These are phyloP conservation scores for Phytophthora syringae DNA, from an alignment of 352 stramenopile genomes.

Conservation along the genomic window DNA sequence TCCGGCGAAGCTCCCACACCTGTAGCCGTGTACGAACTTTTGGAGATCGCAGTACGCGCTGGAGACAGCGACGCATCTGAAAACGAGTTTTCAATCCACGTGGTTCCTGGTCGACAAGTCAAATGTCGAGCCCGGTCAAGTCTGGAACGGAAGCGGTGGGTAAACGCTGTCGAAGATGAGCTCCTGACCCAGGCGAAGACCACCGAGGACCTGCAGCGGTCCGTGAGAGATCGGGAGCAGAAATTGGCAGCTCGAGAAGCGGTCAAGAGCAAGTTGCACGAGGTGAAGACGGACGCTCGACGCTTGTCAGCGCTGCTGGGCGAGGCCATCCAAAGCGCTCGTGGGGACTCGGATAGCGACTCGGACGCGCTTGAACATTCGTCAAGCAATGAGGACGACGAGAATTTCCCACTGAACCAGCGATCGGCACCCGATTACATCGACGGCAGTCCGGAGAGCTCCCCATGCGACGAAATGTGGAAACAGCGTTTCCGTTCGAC, in stretches of 20 bases:
- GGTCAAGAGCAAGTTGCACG: slow-evolving; percentile 61
- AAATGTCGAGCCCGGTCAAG: slow-evolving; percentile 65
- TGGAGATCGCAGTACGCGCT: slow-evolving; percentile 33
- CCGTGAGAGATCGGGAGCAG: slow-evolving; percentile 46
- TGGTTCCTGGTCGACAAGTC: slow-evolving; percentile 37
- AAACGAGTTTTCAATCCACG: slow-evolving; percentile 34
- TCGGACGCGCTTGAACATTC: slow-evolving; percentile 39
- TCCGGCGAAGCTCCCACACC: slow-evolving; percentile 31
- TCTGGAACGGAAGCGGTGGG: slow-evolving; percentile 73
- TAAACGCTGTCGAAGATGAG: slow-evolving; percentile 71
- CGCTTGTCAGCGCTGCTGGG: slow-evolving; percentile 53
- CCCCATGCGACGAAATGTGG: slow-evolving; percentile 64
- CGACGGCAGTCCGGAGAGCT: slow-evolving; percentile 72
- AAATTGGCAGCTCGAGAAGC: slow-evolving; percentile 45
- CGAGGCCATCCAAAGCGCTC: slow-evolving; percentile 52
- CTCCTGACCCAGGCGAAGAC: slow-evolving; percentile 38
- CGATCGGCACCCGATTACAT: slow-evolving; percentile 47
- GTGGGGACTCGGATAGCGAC: slow-evolving; percentile 29
- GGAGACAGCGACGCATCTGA: slow-evolving; percentile 19
- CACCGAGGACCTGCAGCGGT: slow-evolving; percentile 41
- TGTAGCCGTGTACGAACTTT: slow-evolving; percentile 65
- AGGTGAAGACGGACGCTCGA: slow-evolving; percentile 56
- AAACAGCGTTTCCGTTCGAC: slow-evolving; percentile 36
- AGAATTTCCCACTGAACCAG: slow-evolving; percentile 16
- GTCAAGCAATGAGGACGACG: slow-evolving; percentile 15